These are phyloP conservation scores for Rosa chinensis DNA, from an alignment of 306 rosid species.

Conservation along the genomic window DNA sequence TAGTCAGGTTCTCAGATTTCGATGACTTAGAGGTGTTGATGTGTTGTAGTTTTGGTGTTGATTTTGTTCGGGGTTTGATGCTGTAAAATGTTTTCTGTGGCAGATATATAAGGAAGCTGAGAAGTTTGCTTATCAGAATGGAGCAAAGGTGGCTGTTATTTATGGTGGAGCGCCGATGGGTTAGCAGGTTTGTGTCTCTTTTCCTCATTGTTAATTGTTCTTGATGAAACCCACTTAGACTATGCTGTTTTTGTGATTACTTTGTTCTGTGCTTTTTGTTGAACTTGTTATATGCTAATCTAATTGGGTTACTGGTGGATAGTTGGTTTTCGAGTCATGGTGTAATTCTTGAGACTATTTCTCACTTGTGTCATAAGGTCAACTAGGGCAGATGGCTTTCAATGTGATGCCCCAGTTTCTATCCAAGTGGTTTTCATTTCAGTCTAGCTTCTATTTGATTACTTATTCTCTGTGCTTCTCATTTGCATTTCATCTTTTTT, in stretches of 20 bases:
- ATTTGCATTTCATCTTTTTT: background rate
- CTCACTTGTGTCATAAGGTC: background rate
- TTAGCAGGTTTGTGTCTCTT: slow-evolving; percentile 30
- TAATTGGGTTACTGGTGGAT: background rate
- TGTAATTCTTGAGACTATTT: background rate
- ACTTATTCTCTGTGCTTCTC: background rate
- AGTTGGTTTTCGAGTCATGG: background rate
- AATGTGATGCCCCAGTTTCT: no score
- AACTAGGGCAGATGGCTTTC: background rate
- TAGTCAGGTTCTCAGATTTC: slow-evolving; percentile 20
- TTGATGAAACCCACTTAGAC: background rate
- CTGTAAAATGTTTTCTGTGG: background rate
- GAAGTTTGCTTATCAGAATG: slow-evolving; percentile 38
- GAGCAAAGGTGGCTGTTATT: slow-evolving; percentile 34
- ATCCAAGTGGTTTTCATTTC: no score
- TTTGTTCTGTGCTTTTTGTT: background rate
- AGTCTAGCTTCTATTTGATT: background rate
- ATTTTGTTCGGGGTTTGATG: background rate
- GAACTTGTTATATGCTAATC: background rate
- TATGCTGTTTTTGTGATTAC: background rate
- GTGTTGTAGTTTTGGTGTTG: background rate
- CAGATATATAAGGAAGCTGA: no score
- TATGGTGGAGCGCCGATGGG: slow-evolving; percentile 41
- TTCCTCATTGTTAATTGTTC: background rate
- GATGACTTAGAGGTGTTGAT: background rate